Conservation (phyloP, 768 basidiomycete species). For the Russula compacta region DNA sequence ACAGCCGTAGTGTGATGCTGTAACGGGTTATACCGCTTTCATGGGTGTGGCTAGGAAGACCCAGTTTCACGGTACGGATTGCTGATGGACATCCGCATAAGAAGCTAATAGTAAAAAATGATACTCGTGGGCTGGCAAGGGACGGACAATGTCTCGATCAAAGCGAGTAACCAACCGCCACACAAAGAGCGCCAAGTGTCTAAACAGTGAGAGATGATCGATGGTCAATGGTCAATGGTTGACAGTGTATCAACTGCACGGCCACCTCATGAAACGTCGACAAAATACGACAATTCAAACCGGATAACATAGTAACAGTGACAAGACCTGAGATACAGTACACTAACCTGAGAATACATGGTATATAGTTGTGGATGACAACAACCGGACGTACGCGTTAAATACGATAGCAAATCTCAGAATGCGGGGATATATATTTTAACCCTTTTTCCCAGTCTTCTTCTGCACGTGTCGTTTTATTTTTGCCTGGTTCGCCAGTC, state of each 20-base stretch:
- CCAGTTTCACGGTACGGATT: too few relatives aligned
- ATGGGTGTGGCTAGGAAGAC: too few relatives aligned
- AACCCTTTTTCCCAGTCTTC: constrained; percentile 9
- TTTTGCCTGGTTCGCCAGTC: constrained; percentile 19
- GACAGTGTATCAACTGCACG: too few relatives aligned
- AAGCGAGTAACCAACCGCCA: too few relatives aligned
- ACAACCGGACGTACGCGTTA: background rate
- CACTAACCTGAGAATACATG: background rate
- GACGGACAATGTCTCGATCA: too few relatives aligned
- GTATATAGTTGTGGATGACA: background rate
- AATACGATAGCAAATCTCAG: constrained; percentile 4
- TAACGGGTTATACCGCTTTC: too few relatives aligned
- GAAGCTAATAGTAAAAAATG: too few relatives aligned
- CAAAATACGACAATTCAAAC: background rate
- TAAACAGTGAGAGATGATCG: background rate
- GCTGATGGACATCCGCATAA: too few relatives aligned
- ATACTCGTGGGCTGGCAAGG: too few relatives aligned
- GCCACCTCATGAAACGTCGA: background rate
- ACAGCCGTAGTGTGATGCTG: too few relatives aligned
- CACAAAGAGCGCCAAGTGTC: too few relatives aligned
- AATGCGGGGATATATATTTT: background rate
- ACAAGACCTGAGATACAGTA: constrained; percentile 1
- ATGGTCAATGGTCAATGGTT: too few relatives aligned
- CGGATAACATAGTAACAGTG: background rate
- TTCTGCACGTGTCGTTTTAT: constrained; percentile 26